Evolutionary conservation across 2,329 filamentous ascomycete species (phyloP), one percentile per base, ranked within the genome.

Genomic region (Ramularia endophylla): DNA sequence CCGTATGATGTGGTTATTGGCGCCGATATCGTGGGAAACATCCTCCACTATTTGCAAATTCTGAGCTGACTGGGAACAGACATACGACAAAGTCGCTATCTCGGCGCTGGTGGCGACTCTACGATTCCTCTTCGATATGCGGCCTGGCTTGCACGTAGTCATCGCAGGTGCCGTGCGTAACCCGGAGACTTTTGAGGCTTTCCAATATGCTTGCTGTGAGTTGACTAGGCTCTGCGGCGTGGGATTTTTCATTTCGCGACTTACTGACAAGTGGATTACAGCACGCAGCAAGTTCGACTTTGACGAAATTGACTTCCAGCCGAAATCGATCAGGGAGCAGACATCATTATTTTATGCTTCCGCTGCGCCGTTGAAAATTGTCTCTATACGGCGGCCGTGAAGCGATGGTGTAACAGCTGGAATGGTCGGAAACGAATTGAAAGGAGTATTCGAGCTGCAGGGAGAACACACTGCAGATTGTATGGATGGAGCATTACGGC

Each of bases 151-250:
- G 11, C 66, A 75, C 33, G 74, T 85, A 27, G 65, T 87, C 33
- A 80, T 89, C 43, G 75, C 83, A 3, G 81, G 81, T 13, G 82
- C 84, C 0, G 75, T 88, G 49, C 72, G 86, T 46, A 88, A 88
- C 52, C 68, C 73, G 44, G 69, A 76, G 44, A 89, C 85, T 0
- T 85, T 85, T 55, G 69, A 76, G 46, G 68, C 68, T 5, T 88
- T 89, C 58, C 55, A 78, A 47, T 65, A 71, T 17, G 72, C 70
- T 36, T 85, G 83, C 61, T 63, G 70, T 64, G 63, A 63, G 59
- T 70, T n/a, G n/a, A 7, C 7, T 31, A 8, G n/a, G n/a, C n/a
- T n/a, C n/a, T n/a, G 17, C 4, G 6, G 36, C 17, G 32, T 22
- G 5, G 11, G 3, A 28, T 2, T n/a, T n/a, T n/a, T 15, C n/a